These are phyloP conservation scores for Phaeosphaeriaceae sp. DNA, from an alignment of 2,329 filamentous ascomycete genomes.

Conservation along the genomic window DNA sequence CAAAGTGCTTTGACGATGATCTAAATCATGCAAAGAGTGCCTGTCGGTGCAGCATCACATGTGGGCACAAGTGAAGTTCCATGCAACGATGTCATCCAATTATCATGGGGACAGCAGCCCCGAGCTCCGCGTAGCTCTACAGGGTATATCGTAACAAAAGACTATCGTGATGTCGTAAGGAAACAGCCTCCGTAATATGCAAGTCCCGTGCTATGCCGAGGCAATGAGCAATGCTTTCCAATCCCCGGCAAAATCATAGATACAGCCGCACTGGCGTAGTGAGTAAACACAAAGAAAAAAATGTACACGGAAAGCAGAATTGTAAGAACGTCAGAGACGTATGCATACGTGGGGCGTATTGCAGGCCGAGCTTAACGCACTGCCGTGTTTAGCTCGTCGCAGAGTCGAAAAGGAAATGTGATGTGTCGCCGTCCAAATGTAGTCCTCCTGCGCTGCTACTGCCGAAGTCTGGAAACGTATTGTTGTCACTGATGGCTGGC, in stretches of 20 bases:
- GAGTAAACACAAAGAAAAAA: background rate
- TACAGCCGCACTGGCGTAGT: conserved; percentile 8
- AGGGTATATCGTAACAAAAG: conserved; percentile 3
- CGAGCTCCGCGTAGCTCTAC: background rate
- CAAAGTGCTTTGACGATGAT: background rate
- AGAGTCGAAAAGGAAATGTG: background rate
- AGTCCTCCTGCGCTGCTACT: conserved; percentile 6
- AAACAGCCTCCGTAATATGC: background rate
- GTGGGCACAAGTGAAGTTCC: background rate
- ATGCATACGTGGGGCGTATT: background rate
- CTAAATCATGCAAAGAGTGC: background rate
- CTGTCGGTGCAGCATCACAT: background rate
- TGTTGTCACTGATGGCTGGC: conserved; percentile 18
- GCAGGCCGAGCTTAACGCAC: background rate
- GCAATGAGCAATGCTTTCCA: background rate
- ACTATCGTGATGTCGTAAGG: background rate
- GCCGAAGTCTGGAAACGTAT: conserved; percentile 22
- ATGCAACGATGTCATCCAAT: background rate
- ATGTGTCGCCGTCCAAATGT: conserved; percentile 9
- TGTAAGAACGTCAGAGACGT: background rate
- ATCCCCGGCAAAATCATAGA: background rate
- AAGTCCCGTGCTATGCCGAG: background rate
- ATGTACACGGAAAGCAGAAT: background rate
- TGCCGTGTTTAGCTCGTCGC: background rate
- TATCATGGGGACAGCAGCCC: background rate